Evolutionary conservation across 805 yeast species (phyloP), one percentile per base, ranked within the genome.

Genomic region (Candida vaughaniae): DNA sequence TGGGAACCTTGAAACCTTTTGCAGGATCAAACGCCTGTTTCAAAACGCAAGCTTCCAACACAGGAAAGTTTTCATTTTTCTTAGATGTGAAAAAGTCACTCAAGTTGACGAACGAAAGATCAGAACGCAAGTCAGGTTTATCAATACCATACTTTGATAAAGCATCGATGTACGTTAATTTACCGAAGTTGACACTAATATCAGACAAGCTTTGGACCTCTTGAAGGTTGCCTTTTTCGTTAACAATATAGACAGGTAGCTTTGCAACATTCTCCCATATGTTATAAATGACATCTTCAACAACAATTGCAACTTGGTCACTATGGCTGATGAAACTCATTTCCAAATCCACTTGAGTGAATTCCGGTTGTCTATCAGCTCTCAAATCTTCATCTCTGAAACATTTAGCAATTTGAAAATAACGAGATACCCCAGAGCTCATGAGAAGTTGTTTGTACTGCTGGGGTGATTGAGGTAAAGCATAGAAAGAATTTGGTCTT

Each of bases 401-500:
- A 58, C 99, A 93, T 52, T 78, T 81, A 3, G 99, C 98, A 26
- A 93, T 68, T 62, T 93, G 99, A 60, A 78, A 93, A 60, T 93
- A 93, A 33, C 78, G 72, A 35, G 83, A 73, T 26, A 93, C 78
- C 1, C 99, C 99, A 27, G 95, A 82, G 1, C 97, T 95, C 89
- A 93, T 93, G 22, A 93, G 66, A 27, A 93, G 67, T 60, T 93
- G 99, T 55, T 93, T 93, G 56, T 91, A 93, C 56, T 93, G 99
- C 56, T 93, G 99, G 0, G 99, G 99, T 11, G 96, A 87, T 58
- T 93, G 99, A 0, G 98, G 97, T 19, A 93, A 68, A 0, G 99
- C 97, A 57, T 91, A 93, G 58, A 85, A 84, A 14, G 60, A 53
- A 18, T 68, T 62, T 1, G 64, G 55, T 11, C 73, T 64, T 46